A percentile compares a stretch with the other conserved stretches of the same genome.
These are phyloP conservation scores for Corymbia maculata DNA, from an alignment of 345 rosid species.

Conservation along the genomic window DNA sequence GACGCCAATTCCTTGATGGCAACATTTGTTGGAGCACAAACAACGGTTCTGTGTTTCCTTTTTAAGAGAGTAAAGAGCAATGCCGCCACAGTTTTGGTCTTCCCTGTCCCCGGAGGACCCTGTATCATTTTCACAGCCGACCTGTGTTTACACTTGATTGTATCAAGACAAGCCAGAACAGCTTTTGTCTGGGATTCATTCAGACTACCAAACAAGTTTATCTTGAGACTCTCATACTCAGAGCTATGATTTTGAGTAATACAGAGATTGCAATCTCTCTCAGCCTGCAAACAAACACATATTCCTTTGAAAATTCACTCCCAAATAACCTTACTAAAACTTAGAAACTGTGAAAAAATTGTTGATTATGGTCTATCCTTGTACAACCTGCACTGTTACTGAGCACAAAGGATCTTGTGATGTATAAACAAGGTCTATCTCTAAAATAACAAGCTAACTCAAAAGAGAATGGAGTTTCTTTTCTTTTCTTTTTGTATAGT, in stretches of 20 bases:
- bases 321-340: not conserved
- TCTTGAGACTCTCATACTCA: not conserved
- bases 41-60: slow-evolving; percentile 8
- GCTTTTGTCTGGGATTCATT: slow-evolving; percentile 8
- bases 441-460: not conserved
- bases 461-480: not conserved
- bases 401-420: not conserved
- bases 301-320: not conserved
- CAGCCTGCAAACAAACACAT: not conserved
- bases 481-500: not conserved
- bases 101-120: slow-evolving; percentile 23
- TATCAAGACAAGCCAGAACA: not conserved
- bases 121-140: slow-evolving; percentile 5
- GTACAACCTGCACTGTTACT: not conserved
- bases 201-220: not conserved
- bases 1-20: slow-evolving; percentile 11
- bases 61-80: slow-evolving; percentile 1
- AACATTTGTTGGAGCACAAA: slow-evolving; percentile 12
- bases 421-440: not conserved
- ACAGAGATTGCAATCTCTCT: not conserved
- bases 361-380: not conserved
- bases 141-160: not conserved
- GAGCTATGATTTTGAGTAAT: not conserved
- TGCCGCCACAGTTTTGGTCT: slow-evolving; percentile 2
- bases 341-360: not conserved